Conservation (phyloP, 352 stramenopile species). For the Globisporangium irregulare region DNA sequence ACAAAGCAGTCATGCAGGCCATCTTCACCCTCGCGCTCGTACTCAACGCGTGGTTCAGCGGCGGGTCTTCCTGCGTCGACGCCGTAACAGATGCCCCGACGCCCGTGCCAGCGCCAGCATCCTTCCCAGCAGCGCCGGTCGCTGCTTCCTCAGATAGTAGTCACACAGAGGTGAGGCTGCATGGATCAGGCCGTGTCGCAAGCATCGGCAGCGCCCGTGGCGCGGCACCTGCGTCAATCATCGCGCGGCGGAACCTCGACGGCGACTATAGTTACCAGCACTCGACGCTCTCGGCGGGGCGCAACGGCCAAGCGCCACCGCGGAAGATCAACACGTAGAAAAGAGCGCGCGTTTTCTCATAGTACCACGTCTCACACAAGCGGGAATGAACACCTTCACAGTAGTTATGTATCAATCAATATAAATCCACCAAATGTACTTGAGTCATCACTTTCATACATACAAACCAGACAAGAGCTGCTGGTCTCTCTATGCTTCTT, state of each 20-base stretch:
- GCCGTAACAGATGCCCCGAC: neutral
- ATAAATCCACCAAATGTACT: neutral
- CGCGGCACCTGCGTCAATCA: neutral
- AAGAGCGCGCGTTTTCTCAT: neutral
- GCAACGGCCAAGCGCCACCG: neutral
- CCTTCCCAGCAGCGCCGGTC: neutral
- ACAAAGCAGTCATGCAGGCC: slow-evolving; percentile 25
- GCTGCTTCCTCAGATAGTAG: neutral
- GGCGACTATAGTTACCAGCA: slow-evolving; percentile 9
- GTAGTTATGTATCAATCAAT: neutral
- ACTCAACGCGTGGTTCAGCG: slow-evolving; percentile 27
- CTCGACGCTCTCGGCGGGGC: neutral
- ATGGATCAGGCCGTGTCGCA: neutral
- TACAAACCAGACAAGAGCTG: too few relatives aligned
- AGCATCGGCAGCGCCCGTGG: neutral
- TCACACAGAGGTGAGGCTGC: neutral
- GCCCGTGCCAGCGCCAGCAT: neutral
- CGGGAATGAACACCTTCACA: neutral
- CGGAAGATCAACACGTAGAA: slow-evolving; percentile 9
- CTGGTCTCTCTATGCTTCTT: neutral
- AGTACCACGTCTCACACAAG: neutral
- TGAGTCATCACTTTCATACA: neutral
- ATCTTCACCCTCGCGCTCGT: slow-evolving; percentile 43
- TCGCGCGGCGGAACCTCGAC: slow-evolving; percentile 4
- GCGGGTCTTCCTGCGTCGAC: neutral